These are phyloP conservation scores for Collybia sp. DNA, from an alignment of 768 basidiomycete genomes.

Conservation along the genomic window DNA sequence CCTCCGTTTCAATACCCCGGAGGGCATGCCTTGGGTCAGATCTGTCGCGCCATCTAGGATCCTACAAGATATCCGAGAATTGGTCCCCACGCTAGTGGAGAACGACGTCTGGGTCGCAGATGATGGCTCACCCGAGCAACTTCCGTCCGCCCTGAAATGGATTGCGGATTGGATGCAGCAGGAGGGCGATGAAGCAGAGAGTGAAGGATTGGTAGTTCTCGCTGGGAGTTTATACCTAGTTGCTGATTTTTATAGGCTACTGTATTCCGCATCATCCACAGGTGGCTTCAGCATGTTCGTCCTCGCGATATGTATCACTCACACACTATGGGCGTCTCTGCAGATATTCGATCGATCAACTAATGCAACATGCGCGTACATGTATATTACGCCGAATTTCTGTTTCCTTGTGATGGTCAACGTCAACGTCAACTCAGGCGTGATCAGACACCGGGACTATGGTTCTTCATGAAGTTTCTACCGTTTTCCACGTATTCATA, in stretches of 20 bases:
- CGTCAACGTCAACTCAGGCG: too few relatives aligned
- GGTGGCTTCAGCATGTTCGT: not conserved
- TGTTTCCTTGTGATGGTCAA: too few relatives aligned
- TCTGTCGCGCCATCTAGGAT: constrained; percentile 53
- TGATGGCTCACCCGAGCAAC: constrained; percentile 13
- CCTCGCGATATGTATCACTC: constrained; percentile 3
- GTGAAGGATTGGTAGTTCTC: constrained; percentile 55
- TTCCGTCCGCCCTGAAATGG: constrained; percentile 34
- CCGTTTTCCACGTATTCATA: too few relatives aligned
- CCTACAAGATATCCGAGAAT: constrained; percentile 32
- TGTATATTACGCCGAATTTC: too few relatives aligned
- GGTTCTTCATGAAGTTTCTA: too few relatives aligned
- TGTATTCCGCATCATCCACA: constrained; percentile 5
- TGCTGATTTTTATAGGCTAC: constrained; percentile 82
- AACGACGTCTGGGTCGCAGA: constrained; percentile 38
- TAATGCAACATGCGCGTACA: too few relatives aligned
- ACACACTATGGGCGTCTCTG: not conserved
- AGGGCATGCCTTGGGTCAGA: constrained; percentile 94
- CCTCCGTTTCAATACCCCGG: constrained; percentile 67
- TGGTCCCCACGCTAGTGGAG: constrained; percentile 32
- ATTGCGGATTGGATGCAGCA: constrained; percentile 44
- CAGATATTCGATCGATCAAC: too few relatives aligned
- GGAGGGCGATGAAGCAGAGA: constrained; percentile 17
- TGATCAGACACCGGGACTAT: too few relatives aligned
- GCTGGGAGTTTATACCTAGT: constrained; percentile 94